Evolutionary conservation across 331 rosid species (phyloP), one percentile per base, ranked within the genome.

Genomic region (Stylosanthes scabra): DNA sequence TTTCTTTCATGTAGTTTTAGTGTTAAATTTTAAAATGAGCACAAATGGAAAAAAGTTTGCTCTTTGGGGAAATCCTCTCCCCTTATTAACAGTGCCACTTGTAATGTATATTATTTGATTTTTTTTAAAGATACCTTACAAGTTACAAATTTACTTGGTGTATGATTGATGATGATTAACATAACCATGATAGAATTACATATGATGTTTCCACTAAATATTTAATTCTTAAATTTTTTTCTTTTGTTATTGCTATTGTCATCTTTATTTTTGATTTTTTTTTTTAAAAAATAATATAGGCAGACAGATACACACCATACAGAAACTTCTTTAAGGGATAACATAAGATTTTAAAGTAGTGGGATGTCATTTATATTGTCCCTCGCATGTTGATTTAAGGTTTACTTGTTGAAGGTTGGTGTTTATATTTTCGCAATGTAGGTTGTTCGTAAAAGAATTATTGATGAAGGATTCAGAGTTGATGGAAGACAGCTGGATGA

Each of bases 401-500:
- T 76, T 70, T 46, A 68, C 63, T 74, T 66, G 73, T 57, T 70
- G 56, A 66, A 63, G 42, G 44, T 81, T 63, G 37, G 59, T 49
- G 63, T 71, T 66, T 72, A 60, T 74, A 47, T 61, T 72, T 71
- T 72, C 46, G 57, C 61, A 71, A 77, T 82, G 50, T 69, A 94
- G 99, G 87, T 94, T 78, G 93, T 94, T 59, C 97, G 99, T 45
- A 90, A 54, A 84, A 91, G 97, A 84, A 88, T 94, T 68, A 80
- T 94, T 80, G 63, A 68, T 7, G 96, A 94, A 75, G 99, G 97
- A 82, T 55, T 83, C 40, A 89, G 99, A 80, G 74, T 91, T 70
- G 99, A 94, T 77, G 99, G 99, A 64, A 87, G 99, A 71, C 82
- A 45, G 69, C 93, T 94, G 55, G 96, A 94, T 84, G 99, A 94